Conservation (phyloP, 2,329 filamentous ascomycete species). For the Leptodontidium sp. region DNA sequence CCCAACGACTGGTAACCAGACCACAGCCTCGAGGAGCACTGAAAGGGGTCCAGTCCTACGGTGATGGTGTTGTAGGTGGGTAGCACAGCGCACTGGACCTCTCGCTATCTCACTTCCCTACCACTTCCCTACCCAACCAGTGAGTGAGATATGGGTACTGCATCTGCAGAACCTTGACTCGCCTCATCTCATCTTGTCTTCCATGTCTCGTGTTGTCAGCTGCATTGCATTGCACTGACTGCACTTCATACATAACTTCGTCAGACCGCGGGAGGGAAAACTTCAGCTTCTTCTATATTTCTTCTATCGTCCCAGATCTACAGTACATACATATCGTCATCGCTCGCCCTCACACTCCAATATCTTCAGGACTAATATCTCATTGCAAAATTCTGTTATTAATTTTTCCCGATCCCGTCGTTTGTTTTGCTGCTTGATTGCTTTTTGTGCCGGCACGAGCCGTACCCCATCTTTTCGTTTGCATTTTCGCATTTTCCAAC, state of each 20-base stretch:
- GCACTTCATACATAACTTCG: constrained; percentile 23
- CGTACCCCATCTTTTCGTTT: constrained; percentile 6
- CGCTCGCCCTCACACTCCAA: neutral
- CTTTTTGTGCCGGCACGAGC: constrained; percentile 10
- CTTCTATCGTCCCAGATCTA: constrained; percentile 3
- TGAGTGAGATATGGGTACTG: neutral
- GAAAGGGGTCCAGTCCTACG: constrained; percentile 3
- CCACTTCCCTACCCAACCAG: neutral
- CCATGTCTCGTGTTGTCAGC: constrained; percentile 13
- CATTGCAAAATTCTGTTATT: constrained; percentile 2
- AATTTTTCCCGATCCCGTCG: neutral
- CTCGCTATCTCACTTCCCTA: neutral
- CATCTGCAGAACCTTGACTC: constrained; percentile 15
- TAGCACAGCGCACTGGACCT: constrained; percentile 14
- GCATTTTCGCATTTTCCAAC: constrained; percentile 3
- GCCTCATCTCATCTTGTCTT: constrained; percentile 5
- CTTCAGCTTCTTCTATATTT: constrained; percentile 4
- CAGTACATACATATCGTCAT: neutral
- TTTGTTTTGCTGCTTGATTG: constrained; percentile 1
- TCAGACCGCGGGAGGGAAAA: neutral
- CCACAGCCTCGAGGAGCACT: constrained; percentile 4
- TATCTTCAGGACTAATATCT: neutral
- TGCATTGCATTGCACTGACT: neutral
- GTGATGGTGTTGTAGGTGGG: neutral
- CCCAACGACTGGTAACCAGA: constrained; percentile 9